A percentile compares a stretch with the other conserved stretches of the same genome.
phyloP scores from a whole-genome alignment of 2,329 filamentous ascomycete genomes.

The Epichloe coenophiala region DNA sequence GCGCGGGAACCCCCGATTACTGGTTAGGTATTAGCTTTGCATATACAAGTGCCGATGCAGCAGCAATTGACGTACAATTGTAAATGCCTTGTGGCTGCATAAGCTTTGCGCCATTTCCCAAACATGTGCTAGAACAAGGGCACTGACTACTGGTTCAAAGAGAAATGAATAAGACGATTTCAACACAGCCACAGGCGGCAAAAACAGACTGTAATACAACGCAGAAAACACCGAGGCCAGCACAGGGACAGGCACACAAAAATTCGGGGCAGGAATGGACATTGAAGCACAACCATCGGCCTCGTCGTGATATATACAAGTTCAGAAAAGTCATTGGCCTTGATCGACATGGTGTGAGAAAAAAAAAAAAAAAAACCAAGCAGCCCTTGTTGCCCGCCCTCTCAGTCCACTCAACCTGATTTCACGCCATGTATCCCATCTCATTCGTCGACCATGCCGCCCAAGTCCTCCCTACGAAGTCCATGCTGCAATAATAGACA shows the following conservation, averaged over 20 bases:
- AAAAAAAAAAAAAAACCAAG: background rate
- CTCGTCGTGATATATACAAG: constrained; percentile 13
- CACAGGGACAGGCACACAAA: background rate
- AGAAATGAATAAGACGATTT: no score
- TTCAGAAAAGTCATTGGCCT: background rate
- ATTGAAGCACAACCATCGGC: constrained; percentile 9
- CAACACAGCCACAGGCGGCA: no score
- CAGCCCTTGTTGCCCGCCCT: background rate
- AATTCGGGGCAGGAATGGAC: background rate
- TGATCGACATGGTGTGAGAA: background rate
- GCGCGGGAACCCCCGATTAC: background rate
- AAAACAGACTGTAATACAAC: no score
- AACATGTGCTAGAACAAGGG: background rate
- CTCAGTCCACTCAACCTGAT: background rate
- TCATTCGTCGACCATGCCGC: background rate
- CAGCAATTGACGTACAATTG: background rate
- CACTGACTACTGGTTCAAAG: background rate
- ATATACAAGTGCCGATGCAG: background rate
- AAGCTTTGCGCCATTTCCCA: background rate
- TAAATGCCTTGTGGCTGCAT: background rate
- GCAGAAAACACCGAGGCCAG: no score
- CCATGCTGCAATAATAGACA: background rate
- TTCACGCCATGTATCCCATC: background rate
- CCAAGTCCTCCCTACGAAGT: background rate
- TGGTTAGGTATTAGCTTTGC: background rate